Evolutionary conservation across 1,284 basidiomycete species (phyloP), one percentile per base, ranked within the genome.

Genomic region (Naganishia sp.): DNA sequence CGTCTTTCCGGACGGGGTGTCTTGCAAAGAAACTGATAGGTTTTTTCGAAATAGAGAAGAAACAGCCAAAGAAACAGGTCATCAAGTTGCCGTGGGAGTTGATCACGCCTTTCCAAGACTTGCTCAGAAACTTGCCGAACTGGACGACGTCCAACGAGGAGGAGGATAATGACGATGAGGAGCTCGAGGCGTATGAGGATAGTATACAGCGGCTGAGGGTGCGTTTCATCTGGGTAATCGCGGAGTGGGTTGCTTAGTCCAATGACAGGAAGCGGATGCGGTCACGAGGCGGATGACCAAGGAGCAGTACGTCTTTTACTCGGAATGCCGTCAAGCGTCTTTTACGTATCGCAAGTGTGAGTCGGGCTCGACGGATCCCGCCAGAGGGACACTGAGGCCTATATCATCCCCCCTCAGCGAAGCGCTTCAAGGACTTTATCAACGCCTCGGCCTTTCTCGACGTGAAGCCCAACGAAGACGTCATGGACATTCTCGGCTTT

Each of bases 21-120:
- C 23, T 44, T 28, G 18, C 45, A 7, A 6, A 11, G 10, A 6
- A 11, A 23, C 6, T 31, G 59, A 33, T 43, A 45, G 7, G 18
- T 23, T 61, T 9, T 50, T 65, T 60, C 60, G 23, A 45, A 69
- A 1, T 9, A 39, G 69, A 92, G 89, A 93, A 73, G 90, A 93
- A 75, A 81, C 89, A 55, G 85, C 88, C 3, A 81, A 88, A 23
- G 78, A 95, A 95, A 78, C 90, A 92, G 71, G 94, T 92, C 60
- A 92, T 97, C 73, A 94, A 95, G 78, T 84, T 97, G 2, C 93
- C 94, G 25, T 99, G 95, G 95, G 94, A 98, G 77, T 87, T 97
- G 23, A 86, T 87, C 11, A 94, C 92, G 0, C 88, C 95, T 36
- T 97, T 94, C 75, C 89, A 88, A 4, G 92, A 94, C 74, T 89